A percentile compares a stretch with the other conserved stretches of the same genome.
Evolutionary conservation across 2,329 filamentous ascomycete genomes (phyloP).

Genomic region (Hypoxylon sp.): DNA sequence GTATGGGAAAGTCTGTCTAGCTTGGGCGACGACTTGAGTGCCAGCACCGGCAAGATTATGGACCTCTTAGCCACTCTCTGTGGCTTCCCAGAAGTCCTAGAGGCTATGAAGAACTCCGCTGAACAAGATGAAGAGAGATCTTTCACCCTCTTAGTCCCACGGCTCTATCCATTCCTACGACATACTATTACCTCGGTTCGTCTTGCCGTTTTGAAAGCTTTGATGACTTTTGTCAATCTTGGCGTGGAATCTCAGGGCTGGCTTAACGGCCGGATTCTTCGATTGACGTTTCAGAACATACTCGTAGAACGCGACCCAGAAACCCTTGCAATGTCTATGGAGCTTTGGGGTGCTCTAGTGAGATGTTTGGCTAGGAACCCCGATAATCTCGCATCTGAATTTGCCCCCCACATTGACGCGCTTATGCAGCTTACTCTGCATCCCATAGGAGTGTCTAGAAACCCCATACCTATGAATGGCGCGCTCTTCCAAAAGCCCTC

Average conservation of each 20-base stretch:
- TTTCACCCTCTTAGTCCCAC: conserved; percentile 91
- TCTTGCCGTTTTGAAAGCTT: conserved; percentile 89
- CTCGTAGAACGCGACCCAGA: conserved; percentile 91
- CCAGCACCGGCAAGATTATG: conserved; percentile 98
- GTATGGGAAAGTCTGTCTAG: conserved; percentile 98
- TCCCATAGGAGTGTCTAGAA: conserved; percentile 90
- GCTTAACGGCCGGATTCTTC: conserved; percentile 90
- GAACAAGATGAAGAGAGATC: conserved; percentile 86
- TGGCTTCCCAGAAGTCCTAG: conserved; percentile 90
- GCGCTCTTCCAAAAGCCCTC: conserved; percentile 94
- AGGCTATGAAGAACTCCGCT: conserved; percentile 94
- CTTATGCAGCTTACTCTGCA: conserved; percentile 88
- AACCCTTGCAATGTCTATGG: conserved; percentile 84
- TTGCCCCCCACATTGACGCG: conserved; percentile 81
- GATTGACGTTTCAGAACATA: conserved; percentile 94
- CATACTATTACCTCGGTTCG: conserved; percentile 98
- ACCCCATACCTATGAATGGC: conserved; percentile 93
- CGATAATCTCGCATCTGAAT: conserved; percentile 77
- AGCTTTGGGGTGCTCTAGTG: conserved; percentile 88
- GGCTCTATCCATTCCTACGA: conserved; percentile 94
- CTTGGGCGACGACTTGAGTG: conserved; percentile 95
- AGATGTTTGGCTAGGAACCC: conserved; percentile 75
- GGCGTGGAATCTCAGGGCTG: conserved; percentile 88
- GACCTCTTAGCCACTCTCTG: conserved; percentile 96
- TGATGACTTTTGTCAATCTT: conserved; percentile 92